phyloP scores from a whole-genome alignment of 768 basidiomycete species.

The Lactarius tabidus region DNA sequence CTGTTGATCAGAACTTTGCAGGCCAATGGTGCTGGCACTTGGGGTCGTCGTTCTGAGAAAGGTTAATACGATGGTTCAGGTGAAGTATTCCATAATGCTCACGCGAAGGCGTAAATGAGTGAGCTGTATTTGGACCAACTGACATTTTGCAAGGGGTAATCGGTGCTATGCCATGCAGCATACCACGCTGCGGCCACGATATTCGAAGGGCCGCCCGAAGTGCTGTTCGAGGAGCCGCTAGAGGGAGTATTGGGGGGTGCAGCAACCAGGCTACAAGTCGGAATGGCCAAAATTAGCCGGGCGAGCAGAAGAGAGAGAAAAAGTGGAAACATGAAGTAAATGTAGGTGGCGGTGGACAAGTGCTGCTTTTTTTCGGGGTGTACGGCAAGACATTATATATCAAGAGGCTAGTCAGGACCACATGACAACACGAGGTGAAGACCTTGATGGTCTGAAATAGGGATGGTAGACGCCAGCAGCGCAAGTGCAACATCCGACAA shows the following conservation, averaged over 20 bases:
- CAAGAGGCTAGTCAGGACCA: not conserved
- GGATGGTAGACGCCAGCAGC: not conserved
- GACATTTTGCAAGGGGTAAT: slow-evolving; percentile 50
- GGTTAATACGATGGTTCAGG: not conserved
- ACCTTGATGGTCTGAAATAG: not conserved
- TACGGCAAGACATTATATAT: not conserved
- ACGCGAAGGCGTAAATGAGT: slow-evolving; percentile 67
- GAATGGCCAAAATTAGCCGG: slow-evolving; percentile 10
- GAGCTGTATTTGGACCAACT: slow-evolving; percentile 66
- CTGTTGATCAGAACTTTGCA: slow-evolving; percentile 42
- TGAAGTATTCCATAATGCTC: slow-evolving; percentile 25
- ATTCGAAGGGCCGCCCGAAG: too few relatives aligned
- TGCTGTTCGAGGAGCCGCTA: not conserved
- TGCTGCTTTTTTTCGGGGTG: not conserved
- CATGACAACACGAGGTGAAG: not conserved
- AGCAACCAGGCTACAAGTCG: slow-evolving; percentile 1
- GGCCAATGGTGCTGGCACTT: slow-evolving; percentile 32
- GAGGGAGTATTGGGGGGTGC: not conserved
- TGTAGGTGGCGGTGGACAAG: not conserved
- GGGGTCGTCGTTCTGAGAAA: slow-evolving; percentile 35
- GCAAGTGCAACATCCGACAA: not conserved
- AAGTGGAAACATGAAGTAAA: slow-evolving; percentile 2
- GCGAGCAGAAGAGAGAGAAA: slow-evolving; percentile 3
- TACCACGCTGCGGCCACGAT: slow-evolving; percentile 45
- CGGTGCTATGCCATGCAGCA: slow-evolving; percentile 56